Base-by-base conservation (phyloP, 2,329 filamentous ascomycete species). In the Coniochaeta sp. region DNA sequence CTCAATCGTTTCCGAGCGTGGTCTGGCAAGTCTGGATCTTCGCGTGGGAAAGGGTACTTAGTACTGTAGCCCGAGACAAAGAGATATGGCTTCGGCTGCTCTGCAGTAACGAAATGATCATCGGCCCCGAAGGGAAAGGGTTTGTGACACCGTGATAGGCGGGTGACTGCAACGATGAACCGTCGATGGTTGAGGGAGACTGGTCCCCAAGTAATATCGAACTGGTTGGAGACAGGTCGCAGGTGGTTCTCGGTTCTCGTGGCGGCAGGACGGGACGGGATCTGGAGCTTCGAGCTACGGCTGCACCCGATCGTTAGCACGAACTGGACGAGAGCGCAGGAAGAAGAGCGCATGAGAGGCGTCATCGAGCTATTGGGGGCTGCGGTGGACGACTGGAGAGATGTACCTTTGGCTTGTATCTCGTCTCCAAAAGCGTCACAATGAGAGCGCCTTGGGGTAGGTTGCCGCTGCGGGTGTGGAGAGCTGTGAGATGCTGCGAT, bases 1-100 rank as follows among this genome's bases (percentile, higher is more conserved):
- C 63, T 70, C 64, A 69, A 70, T 71, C 67, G 68, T 58, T 58
- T 61, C 47, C 60, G 55, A 57, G 56, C 59, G 35, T 40, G 52
- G 52, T 52, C 50, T n/a, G n/a, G n/a, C n/a, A n/a, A n/a, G n/a
- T n/a, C n/a, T 42, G 38, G 20, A 26, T 24, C 38, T 24, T n/a
- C 38, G 38, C 38, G 38, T 42, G 18, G 38, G 38, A 6, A 33
- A 38, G 20, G 16, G 28, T 49, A 24, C 27, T 30, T 6, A 6
- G 38, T 42, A 13, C 38, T 40, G 38, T 26, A 42, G 22, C 12
- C 20, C 38, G 38, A 45, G 49, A 51, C 18, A 31, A 49, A 45
- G 22, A 42, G 38, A 26, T 42, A 24, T 42, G 26, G 10, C n/a
- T 42, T 42, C 20, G n/a, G n/a, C n/a, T n/a, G n/a, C n/a, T n/a